These are phyloP conservation scores for Malbranchea cinnamomea DNA, from an alignment of 2,329 filamentous ascomycete species.

Conservation along the genomic window DNA sequence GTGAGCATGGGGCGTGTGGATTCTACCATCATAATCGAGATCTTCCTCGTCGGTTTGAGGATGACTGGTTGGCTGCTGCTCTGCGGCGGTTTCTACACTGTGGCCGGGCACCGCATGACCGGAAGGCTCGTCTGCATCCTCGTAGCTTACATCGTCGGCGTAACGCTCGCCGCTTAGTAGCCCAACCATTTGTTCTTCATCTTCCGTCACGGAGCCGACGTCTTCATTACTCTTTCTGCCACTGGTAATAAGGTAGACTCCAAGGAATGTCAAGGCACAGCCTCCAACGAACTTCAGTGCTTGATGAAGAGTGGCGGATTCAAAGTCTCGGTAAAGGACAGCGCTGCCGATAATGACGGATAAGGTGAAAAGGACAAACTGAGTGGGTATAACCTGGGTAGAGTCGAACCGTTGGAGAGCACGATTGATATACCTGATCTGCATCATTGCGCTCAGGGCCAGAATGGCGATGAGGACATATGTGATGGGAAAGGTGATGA, in stretches of 20 bases:
- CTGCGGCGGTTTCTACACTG: no score
- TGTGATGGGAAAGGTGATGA: constrained; percentile 81
- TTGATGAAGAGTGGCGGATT: constrained; percentile 58
- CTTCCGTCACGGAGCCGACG: constrained; percentile 47
- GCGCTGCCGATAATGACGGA: constrained; percentile 92
- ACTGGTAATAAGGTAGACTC: constrained; percentile 94
- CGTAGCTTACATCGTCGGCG: constrained; percentile 20
- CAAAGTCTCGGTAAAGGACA: constrained; percentile 86
- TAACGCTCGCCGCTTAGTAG: constrained; percentile 25
- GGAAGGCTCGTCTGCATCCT: constrained; percentile 17
- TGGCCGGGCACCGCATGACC: no score
- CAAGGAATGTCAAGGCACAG: constrained; percentile 82
- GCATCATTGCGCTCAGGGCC: constrained; percentile 76
- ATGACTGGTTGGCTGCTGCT: no score
- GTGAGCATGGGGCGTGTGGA: constrained; percentile 19
- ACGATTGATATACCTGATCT: constrained; percentile 91
- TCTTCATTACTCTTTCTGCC: constrained; percentile 48
- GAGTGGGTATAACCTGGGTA: constrained; percentile 92
- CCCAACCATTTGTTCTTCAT: constrained; percentile 42
- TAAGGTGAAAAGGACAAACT: constrained; percentile 92
- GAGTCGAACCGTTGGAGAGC: constrained; percentile 87
- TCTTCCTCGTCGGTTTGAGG: no score
- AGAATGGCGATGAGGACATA: constrained; percentile 73
- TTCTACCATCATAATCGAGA: constrained; percentile 21
- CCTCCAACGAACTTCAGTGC: constrained; percentile 78